Base-by-base conservation (phyloP, 139 green algal species). In the Chlamydomonas schloesseri region DNA sequence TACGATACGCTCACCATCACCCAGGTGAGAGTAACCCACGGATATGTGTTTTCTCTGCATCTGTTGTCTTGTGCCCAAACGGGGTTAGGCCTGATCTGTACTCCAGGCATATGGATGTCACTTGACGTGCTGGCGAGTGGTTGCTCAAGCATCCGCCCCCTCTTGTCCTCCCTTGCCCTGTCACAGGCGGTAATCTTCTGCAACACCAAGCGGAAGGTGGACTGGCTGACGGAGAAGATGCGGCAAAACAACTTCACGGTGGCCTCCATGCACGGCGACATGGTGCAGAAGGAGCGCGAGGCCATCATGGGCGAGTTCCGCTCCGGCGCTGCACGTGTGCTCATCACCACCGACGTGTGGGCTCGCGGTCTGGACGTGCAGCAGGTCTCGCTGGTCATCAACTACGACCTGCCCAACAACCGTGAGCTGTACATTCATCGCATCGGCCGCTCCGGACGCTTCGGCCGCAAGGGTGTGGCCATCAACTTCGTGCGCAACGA, bases 1-100 rank as follows among this genome's bases (percentile, higher is more conserved):
- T 99, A 99, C 90, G 98, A 99, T 87, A 99, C 98, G 34, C 93
- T 99, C 60, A 99, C 98, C 87, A 99, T 99, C 93, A 99, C 98
- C 24, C 96, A 95, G 74, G 88, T 91, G 50, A 28, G 53, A 17
- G n/a, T n/a, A n/a, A n/a, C n/a, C n/a, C n/a, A n/a, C n/a, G n/a
- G n/a, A n/a, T n/a, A n/a, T n/a, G n/a, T n/a, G n/a, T n/a, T n/a
- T n/a, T n/a, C n/a, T n/a, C n/a, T n/a, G n/a, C n/a, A n/a, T n/a
- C n/a, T n/a, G n/a, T n/a, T n/a, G n/a, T n/a, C n/a, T n/a, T n/a
- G n/a, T n/a, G n/a, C n/a, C n/a, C n/a, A n/a, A n/a, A n/a, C n/a
- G n/a, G n/a, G n/a, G n/a, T n/a, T n/a, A n/a, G n/a, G n/a, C n/a
- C n/a, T n/a, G n/a, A n/a, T n/a, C n/a, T n/a, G n/a, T n/a, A n/a